Evolutionary conservation across 345 rosid species (phyloP).

Genomic region (Hypericum androsaemum): DNA sequence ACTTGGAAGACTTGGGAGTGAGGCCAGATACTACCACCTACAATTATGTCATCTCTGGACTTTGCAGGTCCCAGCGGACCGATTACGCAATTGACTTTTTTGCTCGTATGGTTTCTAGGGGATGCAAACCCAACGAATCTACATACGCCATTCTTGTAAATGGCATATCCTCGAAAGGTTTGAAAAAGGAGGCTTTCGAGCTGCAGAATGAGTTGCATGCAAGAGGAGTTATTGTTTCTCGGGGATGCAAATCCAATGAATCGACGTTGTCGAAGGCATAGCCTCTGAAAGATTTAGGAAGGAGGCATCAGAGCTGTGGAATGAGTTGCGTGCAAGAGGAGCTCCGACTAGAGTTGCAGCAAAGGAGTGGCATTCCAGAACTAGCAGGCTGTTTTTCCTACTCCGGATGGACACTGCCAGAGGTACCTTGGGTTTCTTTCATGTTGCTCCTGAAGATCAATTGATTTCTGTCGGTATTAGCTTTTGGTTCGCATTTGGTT

Average conservation of each 20-base stretch:
- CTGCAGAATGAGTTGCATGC: slow-evolving; percentile 55
- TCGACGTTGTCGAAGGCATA: slow-evolving; percentile 74
- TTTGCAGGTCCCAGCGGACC: slow-evolving; percentile 63
- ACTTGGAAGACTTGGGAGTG: slow-evolving; percentile 56
- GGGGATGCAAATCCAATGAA: slow-evolving; percentile 72
- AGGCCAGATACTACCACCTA: slow-evolving; percentile 58
- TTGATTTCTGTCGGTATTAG: too few relatives aligned
- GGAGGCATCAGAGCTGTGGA: slow-evolving; percentile 62
- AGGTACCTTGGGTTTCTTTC: too few relatives aligned
- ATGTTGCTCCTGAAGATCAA: too few relatives aligned
- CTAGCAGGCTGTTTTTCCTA: slow-evolving; percentile 26
- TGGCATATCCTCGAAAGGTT: slow-evolving; percentile 76
- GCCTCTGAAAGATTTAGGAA: slow-evolving; percentile 72
- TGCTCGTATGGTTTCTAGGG: slow-evolving; percentile 63
- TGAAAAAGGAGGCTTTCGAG: slow-evolving; percentile 67
- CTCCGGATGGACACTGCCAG: too few relatives aligned
- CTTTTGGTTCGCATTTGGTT: too few relatives aligned
- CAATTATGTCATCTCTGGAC: slow-evolving; percentile 66
- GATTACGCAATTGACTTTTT: slow-evolving; percentile 78
- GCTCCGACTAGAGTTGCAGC: too few relatives aligned
- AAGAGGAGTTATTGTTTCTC: slow-evolving; percentile 55
- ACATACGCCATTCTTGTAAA: slow-evolving; percentile 76
- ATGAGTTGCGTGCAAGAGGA: slow-evolving; percentile 59
- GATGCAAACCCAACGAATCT: slow-evolving; percentile 67
- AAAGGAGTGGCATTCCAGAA: slow-evolving; percentile 52